Percentiles rank a stretch among this genome's conserved stretches.
These are phyloP conservation scores for Arthrobotrys sphaeroides DNA, from an alignment of 2,329 filamentous ascomycete genomes.

Conservation along the genomic window DNA sequence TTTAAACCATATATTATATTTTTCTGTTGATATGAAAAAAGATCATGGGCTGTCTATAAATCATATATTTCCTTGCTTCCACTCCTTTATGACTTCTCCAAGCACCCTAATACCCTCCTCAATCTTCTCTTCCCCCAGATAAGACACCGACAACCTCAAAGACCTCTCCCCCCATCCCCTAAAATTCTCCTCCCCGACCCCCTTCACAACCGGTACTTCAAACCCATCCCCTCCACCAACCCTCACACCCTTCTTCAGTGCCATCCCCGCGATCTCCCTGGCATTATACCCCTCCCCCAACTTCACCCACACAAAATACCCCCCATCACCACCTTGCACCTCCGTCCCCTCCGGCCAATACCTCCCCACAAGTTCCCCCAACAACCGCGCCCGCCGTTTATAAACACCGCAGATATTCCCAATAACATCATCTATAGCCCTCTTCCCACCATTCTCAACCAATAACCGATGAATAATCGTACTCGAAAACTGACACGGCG, in stretches of 20 bases:
- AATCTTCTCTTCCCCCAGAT: constrained; percentile 52
- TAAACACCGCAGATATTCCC: constrained; percentile 67
- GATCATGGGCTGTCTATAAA: too few relatives aligned
- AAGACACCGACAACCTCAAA: constrained; percentile 56
- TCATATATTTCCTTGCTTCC: constrained; percentile 14
- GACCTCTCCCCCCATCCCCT: constrained; percentile 55
- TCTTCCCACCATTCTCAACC: constrained; percentile 57
- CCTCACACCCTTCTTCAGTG: constrained; percentile 71
- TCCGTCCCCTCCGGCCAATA: constrained; percentile 73
- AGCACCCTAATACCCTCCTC: constrained; percentile 55
- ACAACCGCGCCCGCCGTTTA: constrained; percentile 65
- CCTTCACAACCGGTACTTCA: constrained; percentile 66
- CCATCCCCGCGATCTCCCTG: constrained; percentile 68
- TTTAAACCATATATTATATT: too few relatives aligned
- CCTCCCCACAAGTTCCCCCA: constrained; percentile 70
- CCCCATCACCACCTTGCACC: constrained; percentile 67
- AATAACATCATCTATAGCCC: constrained; percentile 63
- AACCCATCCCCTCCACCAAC: constrained; percentile 74
- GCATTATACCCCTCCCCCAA: constrained; percentile 67
- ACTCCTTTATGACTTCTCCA: constrained; percentile 47
- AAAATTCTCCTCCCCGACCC: constrained; percentile 53
- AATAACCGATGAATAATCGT: constrained; percentile 67
- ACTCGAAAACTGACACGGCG: constrained; percentile 68
- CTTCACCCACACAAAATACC: constrained; percentile 85
- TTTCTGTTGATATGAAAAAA: neutral